Conservation (phyloP, 768 basidiomycete genomes). For the Russula sp. region DNA sequence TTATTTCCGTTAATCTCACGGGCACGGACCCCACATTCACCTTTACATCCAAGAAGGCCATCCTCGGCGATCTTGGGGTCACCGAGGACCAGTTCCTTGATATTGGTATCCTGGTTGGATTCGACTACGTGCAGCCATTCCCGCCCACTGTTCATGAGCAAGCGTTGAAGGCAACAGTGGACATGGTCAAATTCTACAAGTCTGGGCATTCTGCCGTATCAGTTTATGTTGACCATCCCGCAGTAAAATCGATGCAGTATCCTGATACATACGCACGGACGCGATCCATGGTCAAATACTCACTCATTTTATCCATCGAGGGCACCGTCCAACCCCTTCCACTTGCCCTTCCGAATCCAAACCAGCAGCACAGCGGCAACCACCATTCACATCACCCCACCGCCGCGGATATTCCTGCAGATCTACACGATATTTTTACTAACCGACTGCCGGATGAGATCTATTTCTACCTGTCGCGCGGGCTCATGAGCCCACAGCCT, state of each 20-base stretch:
- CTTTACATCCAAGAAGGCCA: conserved; percentile 73
- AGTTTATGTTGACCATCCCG: conserved; percentile 75
- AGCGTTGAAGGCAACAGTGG: conserved; percentile 79
- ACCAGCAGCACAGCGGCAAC: conserved; percentile 48
- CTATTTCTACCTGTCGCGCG: conserved; percentile 94
- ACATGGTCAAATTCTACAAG: conserved; percentile 92
- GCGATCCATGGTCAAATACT: conserved; percentile 88
- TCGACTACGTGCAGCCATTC: conserved; percentile 75
- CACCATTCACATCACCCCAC: conserved; percentile 69
- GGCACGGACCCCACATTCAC: conserved; percentile 69
- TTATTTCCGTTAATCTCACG: conserved; percentile 80
- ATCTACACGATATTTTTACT: conserved; percentile 94
- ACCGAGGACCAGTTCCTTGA: conserved; percentile 93
- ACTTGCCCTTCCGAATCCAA: conserved; percentile 56
- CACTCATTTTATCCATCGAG: conserved; percentile 86
- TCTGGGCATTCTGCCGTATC: conserved; percentile 78
- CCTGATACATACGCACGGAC: conserved; percentile 84
- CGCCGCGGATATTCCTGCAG: conserved; percentile 82
- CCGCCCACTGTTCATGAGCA: conserved; percentile 80
- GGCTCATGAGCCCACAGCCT: conserved; percentile 82
- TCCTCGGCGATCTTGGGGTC: conserved; percentile 66
- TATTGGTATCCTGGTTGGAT: conserved; percentile 87
- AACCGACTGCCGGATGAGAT: conserved; percentile 92
- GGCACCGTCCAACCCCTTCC: conserved; percentile 78
- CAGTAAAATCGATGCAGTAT: conserved; percentile 78